Percentiles rank a stretch among this genome's conserved stretches.
Evolutionary conservation across 805 yeast genomes (phyloP).

Genomic region (Yarrowia deformans): DNA sequence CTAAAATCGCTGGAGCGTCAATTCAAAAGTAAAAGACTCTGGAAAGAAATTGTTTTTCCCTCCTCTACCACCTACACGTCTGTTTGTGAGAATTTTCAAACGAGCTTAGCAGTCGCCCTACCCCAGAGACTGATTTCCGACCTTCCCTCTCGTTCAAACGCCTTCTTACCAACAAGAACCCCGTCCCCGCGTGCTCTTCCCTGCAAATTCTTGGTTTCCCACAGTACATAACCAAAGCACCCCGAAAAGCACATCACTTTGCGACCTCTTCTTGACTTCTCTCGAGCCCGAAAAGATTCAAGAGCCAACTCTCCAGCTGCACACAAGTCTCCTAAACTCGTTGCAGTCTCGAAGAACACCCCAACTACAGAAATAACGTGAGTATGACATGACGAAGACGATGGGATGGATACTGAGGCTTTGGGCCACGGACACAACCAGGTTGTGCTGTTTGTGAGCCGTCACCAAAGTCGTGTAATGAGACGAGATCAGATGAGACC

Average conservation of each 20-base stretch:
- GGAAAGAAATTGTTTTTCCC: constrained; percentile 4
- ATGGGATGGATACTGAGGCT: background rate
- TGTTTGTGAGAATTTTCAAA: constrained; percentile 1
- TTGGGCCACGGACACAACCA: no score
- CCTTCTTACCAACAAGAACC: background rate
- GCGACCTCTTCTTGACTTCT: constrained; percentile 21
- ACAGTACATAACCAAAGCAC: constrained; percentile 39
- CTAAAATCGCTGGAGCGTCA: constrained; percentile 19
- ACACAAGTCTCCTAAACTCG: background rate
- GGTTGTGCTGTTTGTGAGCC: no score
- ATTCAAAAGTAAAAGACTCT: constrained; percentile 20
- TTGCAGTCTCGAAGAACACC: background rate
- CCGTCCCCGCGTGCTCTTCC: constrained; percentile 8
- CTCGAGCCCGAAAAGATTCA: constrained; percentile 5
- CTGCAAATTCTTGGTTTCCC: constrained; percentile 31
- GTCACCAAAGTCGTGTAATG: no score
- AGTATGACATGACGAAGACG: background rate
- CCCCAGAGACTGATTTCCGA: background rate
- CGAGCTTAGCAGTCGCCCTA: background rate
- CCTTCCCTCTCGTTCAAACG: background rate
- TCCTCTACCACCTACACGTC: background rate
- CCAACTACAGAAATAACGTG: constrained; percentile 18
- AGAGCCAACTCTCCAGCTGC: constrained; percentile 8
- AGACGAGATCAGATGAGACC: background rate
- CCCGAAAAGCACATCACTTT: constrained; percentile 31